A percentile compares a stretch with the other conserved stretches of the same genome.
phyloP scores from a whole-genome alignment of 2,329 filamentous ascomycete genomes.

The Botryotinia globosa region DNA sequence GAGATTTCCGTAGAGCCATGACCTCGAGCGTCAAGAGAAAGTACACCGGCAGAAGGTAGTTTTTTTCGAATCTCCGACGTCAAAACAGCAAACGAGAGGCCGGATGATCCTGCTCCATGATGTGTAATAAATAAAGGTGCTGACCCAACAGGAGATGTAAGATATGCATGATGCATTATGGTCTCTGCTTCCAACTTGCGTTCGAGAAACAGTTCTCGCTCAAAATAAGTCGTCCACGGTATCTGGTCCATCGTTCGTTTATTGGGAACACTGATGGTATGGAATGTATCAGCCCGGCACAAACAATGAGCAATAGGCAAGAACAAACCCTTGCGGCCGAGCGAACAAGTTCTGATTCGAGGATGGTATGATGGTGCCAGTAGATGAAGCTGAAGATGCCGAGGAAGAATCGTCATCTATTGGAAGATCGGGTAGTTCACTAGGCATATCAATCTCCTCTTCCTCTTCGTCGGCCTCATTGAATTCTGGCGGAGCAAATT shows the following conservation, averaged over 20 bases:
- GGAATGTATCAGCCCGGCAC: constrained; percentile 22
- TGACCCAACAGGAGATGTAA: constrained; percentile 71
- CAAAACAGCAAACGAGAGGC: constrained; percentile 84
- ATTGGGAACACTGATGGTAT: constrained; percentile 33
- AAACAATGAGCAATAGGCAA: constrained; percentile 19
- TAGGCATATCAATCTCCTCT: constrained; percentile 38
- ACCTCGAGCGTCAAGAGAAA: constrained; percentile 81
- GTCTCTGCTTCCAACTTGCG: constrained; percentile 43
- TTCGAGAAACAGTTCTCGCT: constrained; percentile 76
- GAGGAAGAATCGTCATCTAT: constrained; percentile 66
- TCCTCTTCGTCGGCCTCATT: constrained; percentile 53
- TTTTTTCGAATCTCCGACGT: constrained; percentile 72
- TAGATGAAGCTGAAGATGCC: constrained; percentile 75
- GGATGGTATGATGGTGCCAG: constrained; percentile 84
- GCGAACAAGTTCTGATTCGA: constrained; percentile 71
- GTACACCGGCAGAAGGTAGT: constrained; percentile 75
- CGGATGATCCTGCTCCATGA: constrained; percentile 91
- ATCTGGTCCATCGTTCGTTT: constrained; percentile 38
- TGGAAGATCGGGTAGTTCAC: constrained; percentile 42
- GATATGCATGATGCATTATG: constrained; percentile 78
- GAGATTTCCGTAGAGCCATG: constrained; percentile 70
- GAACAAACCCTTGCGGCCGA: constrained; percentile 61
- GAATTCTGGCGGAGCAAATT: constrained; percentile 54
- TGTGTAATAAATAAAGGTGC: constrained; percentile 90
- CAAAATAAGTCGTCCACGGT: constrained; percentile 86